Percentiles rank a stretch among this genome's conserved stretches.
Conservation (phyloP, 1,139 yeast species). For the Zygosaccharomyces pseudobailii region DNA sequence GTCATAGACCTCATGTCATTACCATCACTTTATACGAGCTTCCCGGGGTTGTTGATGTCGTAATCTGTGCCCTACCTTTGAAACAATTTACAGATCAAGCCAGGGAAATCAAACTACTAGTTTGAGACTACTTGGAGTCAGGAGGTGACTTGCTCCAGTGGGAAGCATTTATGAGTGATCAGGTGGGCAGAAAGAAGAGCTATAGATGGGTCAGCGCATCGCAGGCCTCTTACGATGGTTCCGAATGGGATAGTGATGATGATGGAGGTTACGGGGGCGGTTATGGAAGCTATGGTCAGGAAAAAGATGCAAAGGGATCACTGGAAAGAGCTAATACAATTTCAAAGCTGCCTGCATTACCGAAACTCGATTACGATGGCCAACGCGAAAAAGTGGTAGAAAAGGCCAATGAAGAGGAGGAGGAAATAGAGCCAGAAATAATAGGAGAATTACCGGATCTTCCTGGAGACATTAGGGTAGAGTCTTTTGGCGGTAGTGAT, state of each 20-base stretch:
- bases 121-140: not conserved
- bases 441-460: not conserved
- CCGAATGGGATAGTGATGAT: slow-evolving; percentile 45
- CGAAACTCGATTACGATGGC: slow-evolving; percentile 15
- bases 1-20: too few species aligned
- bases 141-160: not conserved
- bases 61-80: not conserved
- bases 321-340: slow-evolving; percentile 12
- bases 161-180: slow-evolving; percentile 18
- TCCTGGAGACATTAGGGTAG: not conserved
- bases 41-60: not conserved
- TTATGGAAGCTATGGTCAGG: slow-evolving; percentile 15
- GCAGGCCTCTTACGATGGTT: slow-evolving; percentile 52
- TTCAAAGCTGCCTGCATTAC: slow-evolving; percentile 16
- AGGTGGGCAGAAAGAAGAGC: slow-evolving; percentile 54
- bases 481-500: not conserved
- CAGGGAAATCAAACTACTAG: not conserved
- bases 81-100: not conserved
- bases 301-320: not conserved
- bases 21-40: too few species aligned
- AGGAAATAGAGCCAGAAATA: not conserved
- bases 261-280: slow-evolving; percentile 9
- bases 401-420: not conserved
- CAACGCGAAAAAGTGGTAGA: not conserved
- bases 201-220: slow-evolving; percentile 60